phyloP scores from a whole-genome alignment of 495 filamentous ascomycete genomes.

The Clavariopsis aquatica region DNA sequence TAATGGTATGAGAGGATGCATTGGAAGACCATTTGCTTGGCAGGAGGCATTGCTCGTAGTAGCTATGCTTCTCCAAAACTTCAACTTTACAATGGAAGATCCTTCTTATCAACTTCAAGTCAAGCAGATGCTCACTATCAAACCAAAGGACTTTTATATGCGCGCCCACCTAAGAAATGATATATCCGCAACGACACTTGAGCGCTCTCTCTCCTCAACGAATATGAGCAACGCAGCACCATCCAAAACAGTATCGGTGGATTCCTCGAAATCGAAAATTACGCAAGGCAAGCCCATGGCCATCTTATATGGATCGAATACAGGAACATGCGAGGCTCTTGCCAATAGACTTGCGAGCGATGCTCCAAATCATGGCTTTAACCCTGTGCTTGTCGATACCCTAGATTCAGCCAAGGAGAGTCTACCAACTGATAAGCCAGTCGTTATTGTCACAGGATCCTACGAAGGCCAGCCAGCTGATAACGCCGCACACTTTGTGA shows the following conservation, averaged over 20 bases:
- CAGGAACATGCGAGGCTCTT: constrained; percentile 70
- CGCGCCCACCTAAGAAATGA: constrained; percentile 59
- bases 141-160: constrained; percentile 74
- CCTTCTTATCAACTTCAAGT: constrained; percentile 63
- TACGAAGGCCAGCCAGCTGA: constrained; percentile 78
- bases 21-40: constrained; percentile 64
- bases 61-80: constrained; percentile 62
- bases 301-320: constrained; percentile 74
- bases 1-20: constrained; percentile 56
- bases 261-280: constrained; percentile 1
- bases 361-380: constrained; percentile 60
- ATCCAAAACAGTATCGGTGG: constrained; percentile 35
- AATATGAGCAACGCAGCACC: constrained; percentile 38
- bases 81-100: constrained; percentile 60
- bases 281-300: constrained; percentile 52
- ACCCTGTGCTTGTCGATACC: constrained; percentile 53
- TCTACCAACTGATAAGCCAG: constrained; percentile 62
- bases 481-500: constrained; percentile 68
- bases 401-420: constrained; percentile 64
- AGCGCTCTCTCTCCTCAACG: constrained; percentile 49
- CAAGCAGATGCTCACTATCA: constrained; percentile 74
- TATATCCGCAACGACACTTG: constrained; percentile 59
- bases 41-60: constrained; percentile 59
- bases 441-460: constrained; percentile 67
- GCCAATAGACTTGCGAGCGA: constrained; percentile 63